Conservation (phyloP, 768 basidiomycete species). For the Suillus cothurnatus region DNA sequence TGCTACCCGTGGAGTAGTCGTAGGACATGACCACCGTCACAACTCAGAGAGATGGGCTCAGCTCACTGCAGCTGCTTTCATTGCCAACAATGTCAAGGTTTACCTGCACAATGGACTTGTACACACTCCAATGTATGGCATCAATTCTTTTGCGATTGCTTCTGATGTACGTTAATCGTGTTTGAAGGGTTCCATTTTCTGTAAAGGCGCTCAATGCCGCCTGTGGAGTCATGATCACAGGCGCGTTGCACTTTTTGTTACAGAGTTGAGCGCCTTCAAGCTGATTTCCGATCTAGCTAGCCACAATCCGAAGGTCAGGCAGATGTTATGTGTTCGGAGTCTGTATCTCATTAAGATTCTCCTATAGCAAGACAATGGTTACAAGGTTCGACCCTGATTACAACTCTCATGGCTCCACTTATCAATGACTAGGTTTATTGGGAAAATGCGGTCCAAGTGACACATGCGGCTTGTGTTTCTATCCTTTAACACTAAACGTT, state of each 20-base stretch:
- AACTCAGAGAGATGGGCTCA: conserved; percentile 79
- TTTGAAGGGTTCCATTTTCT: conserved; percentile 76
- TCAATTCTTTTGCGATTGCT: not conserved
- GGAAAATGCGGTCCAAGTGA: conserved; percentile 85
- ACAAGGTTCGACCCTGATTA: conserved; percentile 54
- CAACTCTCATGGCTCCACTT: conserved; percentile 3
- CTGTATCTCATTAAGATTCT: conserved; percentile 9
- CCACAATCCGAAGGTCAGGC: conserved; percentile 81
- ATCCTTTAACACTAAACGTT: not conserved
- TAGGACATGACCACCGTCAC: conserved; percentile 86
- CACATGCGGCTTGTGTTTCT: not conserved
- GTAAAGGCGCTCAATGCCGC: conserved; percentile 68
- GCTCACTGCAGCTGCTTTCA: conserved; percentile 72
- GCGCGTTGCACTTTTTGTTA: conserved; percentile 35
- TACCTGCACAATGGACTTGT: conserved; percentile 71
- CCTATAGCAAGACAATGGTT: conserved; percentile 80
- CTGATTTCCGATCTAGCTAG: conserved; percentile 50
- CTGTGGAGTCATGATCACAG: conserved; percentile 91
- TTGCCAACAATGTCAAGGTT: conserved; percentile 63
- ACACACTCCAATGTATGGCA: conserved; percentile 75
- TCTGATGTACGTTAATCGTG: conserved; percentile 5
- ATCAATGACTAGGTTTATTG: conserved; percentile 67
- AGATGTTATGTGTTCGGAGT: conserved; percentile 1
- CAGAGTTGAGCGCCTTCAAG: not conserved
- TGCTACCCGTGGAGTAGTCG: conserved; percentile 64